Percentiles rank a stretch among this genome's conserved stretches.
These are phyloP conservation scores for Arthrobotrys sphaeroides DNA, from an alignment of 2,329 filamentous ascomycete genomes.

Conservation along the genomic window DNA sequence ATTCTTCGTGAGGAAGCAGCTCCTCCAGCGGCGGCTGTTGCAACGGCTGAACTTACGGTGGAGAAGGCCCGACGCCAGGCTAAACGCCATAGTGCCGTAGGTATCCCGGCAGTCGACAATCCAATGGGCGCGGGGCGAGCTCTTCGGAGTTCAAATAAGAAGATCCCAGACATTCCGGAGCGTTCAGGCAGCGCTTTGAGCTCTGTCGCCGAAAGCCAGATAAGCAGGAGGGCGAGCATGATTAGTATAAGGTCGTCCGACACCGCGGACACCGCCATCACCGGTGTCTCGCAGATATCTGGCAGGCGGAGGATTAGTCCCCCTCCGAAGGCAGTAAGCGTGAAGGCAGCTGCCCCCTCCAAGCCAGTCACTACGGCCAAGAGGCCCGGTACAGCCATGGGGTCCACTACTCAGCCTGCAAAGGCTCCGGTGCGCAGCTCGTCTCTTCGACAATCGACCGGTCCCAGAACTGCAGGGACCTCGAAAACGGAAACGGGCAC, in stretches of 20 bases:
- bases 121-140: conserved; percentile 6
- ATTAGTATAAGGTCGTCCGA: conserved; percentile 49
- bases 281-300: conserved; percentile 34
- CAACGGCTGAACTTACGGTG: conserved; percentile 67
- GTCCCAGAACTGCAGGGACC: conserved; percentile 24
- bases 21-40: conserved; percentile 63
- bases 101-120: conserved; percentile 59
- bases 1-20: conserved; percentile 60
- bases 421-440: conserved; percentile 59
- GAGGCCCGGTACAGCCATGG: background rate
- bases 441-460: conserved; percentile 11
- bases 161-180: conserved; percentile 39
- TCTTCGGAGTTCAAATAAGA: conserved; percentile 36
- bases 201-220: conserved; percentile 42
- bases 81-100: conserved; percentile 71
- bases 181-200: conserved; percentile 40
- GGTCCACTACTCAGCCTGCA: background rate
- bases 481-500: background rate
- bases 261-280: conserved; percentile 43
- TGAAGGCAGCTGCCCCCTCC: background rate
- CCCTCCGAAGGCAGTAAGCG: conserved; percentile 18
- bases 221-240: conserved; percentile 43
- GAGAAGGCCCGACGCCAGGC: conserved; percentile 74
- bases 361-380: background rate
- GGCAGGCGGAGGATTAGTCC: conserved; percentile 26